Evolutionary conservation across 148 eudicot genomes (phyloP).

Genomic region (Fallopia convolvulus): DNA sequence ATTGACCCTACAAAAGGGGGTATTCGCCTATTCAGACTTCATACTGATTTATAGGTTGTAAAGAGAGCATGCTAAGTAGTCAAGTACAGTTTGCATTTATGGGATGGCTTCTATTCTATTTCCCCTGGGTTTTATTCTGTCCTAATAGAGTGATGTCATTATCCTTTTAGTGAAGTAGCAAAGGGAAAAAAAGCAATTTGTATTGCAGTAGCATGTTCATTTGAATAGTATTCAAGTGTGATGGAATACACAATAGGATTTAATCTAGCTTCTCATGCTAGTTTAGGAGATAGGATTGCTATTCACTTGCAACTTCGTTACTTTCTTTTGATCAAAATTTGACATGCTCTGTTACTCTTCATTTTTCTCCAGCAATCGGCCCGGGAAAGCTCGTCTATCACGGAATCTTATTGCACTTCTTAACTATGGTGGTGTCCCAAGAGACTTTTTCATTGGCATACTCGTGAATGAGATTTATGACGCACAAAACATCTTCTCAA

Average conservation of each 20-base stretch:
- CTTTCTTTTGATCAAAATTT: not conserved
- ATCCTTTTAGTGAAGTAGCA: not conserved
- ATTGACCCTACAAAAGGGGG: not conserved
- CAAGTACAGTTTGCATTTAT: not conserved
- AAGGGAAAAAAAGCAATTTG: not conserved
- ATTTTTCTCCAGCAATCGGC: conserved; percentile 45
- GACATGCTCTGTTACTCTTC: not conserved
- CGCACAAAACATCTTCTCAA: conserved; percentile 25
- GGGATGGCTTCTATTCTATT: not conserved
- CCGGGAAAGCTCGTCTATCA: conserved; percentile 43
- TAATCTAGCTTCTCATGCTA: conserved; percentile 4
- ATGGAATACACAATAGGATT: not conserved
- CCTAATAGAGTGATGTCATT: not conserved
- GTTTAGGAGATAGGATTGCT: not conserved
- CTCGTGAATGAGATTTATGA: conserved; percentile 40
- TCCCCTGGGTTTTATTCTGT: not conserved
- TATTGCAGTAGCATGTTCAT: not conserved
- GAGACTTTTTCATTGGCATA: conserved; percentile 36
- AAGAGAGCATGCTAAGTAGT: not conserved
- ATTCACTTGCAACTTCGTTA: not conserved
- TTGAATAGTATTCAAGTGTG: not conserved
- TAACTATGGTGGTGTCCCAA: conserved; percentile 75
- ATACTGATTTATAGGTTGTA: not conserved
- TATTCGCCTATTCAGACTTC: not conserved
- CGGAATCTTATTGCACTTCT: conserved; percentile 73